Evolutionary conservation across 1,284 basidiomycete species (phyloP).

Genomic region (Ceratobasidium sp.): DNA sequence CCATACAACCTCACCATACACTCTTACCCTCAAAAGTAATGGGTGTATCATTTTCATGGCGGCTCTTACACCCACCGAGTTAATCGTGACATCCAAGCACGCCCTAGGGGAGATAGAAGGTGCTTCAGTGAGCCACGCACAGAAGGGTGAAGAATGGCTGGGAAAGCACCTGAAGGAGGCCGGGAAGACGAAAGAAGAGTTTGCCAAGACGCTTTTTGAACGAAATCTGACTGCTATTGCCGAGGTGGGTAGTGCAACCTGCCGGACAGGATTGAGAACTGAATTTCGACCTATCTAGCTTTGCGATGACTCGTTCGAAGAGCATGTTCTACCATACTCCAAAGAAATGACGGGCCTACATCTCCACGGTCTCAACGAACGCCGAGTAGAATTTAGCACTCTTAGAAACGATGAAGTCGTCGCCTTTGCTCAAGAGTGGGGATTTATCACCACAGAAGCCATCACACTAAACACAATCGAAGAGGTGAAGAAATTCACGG

Average conservation of each 20-base stretch:
- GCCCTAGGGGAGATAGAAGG: conserved; percentile 66
- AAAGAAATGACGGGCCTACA: conserved; percentile 87
- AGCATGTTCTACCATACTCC: conserved; percentile 89
- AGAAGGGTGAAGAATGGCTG: conserved; percentile 84
- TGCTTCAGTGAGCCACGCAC: conserved; percentile 65
- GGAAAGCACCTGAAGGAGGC: conserved; percentile 68
- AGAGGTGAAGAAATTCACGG: conserved; percentile 76
- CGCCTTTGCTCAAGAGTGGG: conserved; percentile 85
- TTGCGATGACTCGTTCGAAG: conserved; percentile 97
- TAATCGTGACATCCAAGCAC: conserved; percentile 93
- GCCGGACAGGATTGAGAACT: background rate
- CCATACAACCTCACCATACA: conserved; percentile 81
- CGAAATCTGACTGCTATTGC: conserved; percentile 88
- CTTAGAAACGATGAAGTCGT: conserved; percentile 71
- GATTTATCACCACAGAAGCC: conserved; percentile 83
- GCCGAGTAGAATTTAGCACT: conserved; percentile 74
- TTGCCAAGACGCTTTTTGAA: conserved; percentile 79
- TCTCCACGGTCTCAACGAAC: conserved; percentile 88
- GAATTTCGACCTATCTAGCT: conserved; percentile 59
- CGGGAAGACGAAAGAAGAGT: conserved; percentile 71
- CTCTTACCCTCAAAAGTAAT: conserved; percentile 92
- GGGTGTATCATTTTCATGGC: conserved; percentile 98
- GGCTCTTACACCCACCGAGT: conserved; percentile 73
- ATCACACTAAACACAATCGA: conserved; percentile 64
- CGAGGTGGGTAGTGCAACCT: conserved; percentile 64